phyloP scores from a whole-genome alignment of 2,329 filamentous ascomycete species.

The Sclerotinia nivalis region DNA sequence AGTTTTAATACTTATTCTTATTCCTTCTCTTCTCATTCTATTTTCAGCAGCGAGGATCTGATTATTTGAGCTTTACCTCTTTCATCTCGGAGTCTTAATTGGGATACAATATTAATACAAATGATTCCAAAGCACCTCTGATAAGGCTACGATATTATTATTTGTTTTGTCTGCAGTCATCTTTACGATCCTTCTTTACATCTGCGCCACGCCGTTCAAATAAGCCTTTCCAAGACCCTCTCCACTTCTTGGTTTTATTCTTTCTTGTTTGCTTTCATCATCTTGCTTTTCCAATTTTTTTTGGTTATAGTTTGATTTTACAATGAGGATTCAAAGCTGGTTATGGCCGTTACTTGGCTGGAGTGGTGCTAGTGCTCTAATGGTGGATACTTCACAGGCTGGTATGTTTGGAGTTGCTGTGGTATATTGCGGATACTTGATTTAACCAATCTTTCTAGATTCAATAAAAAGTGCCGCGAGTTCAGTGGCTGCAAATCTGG shows the following conservation, averaged over 20 bases:
- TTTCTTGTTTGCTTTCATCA: not conserved
- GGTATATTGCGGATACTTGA: not conserved
- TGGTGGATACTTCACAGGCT: slow-evolving; percentile 34
- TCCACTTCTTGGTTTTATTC: slow-evolving; percentile 12
- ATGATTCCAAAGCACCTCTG: slow-evolving; percentile 34
- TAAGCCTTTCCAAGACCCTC: slow-evolving; percentile 17
- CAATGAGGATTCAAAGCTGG: slow-evolving; percentile 33
- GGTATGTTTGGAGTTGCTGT: slow-evolving; percentile 28
- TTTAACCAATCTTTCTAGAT: slow-evolving; percentile 30
- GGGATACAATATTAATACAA: slow-evolving; percentile 9
- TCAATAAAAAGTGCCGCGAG: slow-evolving; percentile 42
- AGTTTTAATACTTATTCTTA: not conserved
- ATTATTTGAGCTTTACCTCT: not conserved
- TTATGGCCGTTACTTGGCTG: slow-evolving; percentile 31
- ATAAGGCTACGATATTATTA: slow-evolving; percentile 31
- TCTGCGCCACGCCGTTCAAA: slow-evolving; percentile 1
- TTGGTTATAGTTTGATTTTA: slow-evolving; percentile 24
- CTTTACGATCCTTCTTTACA: slow-evolving; percentile 14
- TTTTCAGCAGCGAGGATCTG: not conserved
- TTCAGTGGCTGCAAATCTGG: slow-evolving; percentile 49
- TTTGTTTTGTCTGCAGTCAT: not conserved
- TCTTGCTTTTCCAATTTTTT: not conserved
- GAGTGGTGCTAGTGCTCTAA: slow-evolving; percentile 30
- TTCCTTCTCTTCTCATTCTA: not conserved
- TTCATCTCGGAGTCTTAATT: not conserved